Conservation (phyloP, 495 filamentous ascomycete genomes). For the Hyaloscypha finlandica region DNA sequence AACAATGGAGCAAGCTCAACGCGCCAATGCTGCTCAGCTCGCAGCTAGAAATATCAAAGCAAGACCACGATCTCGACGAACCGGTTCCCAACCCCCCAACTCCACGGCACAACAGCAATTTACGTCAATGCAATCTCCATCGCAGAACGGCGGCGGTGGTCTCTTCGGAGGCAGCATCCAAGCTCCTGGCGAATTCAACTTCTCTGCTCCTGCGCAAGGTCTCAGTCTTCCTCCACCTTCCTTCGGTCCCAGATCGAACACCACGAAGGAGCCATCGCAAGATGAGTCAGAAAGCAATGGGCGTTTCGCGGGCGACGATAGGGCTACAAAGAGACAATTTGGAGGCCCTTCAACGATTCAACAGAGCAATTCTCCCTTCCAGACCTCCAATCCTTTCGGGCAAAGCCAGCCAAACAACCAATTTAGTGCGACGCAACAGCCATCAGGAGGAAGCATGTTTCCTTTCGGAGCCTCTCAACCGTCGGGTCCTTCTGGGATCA, state of each 20-base stretch:
- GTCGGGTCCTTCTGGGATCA: background rate
- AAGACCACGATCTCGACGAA: background rate
- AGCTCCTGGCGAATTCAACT: constrained; percentile 16
- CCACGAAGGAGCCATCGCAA: constrained; percentile 8
- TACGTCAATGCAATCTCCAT: background rate
- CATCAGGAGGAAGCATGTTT: constrained; percentile 13
- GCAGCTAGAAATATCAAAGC: constrained; percentile 32
- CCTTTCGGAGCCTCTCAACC: constrained; percentile 15
- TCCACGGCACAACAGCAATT: background rate
- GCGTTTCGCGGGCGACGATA: constrained; percentile 7
- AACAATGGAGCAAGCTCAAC: constrained; percentile 26
- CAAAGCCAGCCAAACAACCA: constrained; percentile 1
- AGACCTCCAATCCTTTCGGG: constrained; percentile 9
- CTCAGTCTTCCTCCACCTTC: constrained; percentile 16
- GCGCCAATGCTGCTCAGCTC: constrained; percentile 32
- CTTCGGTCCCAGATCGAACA: constrained; percentile 18
- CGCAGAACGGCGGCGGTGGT: constrained; percentile 17
- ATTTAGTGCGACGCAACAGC: constrained; percentile 1
- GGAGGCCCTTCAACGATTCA: constrained; percentile 6
- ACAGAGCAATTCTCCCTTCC: constrained; percentile 13
- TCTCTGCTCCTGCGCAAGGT: constrained; percentile 15
- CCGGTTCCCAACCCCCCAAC: background rate
- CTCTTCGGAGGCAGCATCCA: constrained; percentile 29
- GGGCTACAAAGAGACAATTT: constrained; percentile 23
- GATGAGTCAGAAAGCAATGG: constrained; percentile 11